These are phyloP conservation scores for Tieghemiomyces parasiticus DNA, from an alignment of 192 early-diverging fungal genomes.

Conservation along the genomic window DNA sequence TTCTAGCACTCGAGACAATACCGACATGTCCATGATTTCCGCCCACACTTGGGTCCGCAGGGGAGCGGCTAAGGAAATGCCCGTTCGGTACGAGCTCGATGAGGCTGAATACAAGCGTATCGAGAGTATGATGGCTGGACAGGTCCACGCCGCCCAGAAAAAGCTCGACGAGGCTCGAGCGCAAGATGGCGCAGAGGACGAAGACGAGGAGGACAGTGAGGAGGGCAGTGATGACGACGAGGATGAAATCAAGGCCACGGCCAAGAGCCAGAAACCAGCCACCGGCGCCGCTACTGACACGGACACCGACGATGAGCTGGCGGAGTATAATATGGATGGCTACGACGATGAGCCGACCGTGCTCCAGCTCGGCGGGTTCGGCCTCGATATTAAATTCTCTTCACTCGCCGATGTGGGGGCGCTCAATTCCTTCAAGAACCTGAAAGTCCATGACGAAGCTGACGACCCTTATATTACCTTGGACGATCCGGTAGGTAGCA, in stretches of 20 bases:
- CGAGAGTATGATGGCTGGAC: constrained; percentile 42
- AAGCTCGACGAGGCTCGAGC: constrained; percentile 26
- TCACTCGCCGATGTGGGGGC: constrained; percentile 28
- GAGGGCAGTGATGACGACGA: constrained; percentile 25
- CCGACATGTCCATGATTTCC: constrained; percentile 91
- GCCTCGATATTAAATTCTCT: too few relatives aligned
- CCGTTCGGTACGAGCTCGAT: constrained; percentile 65
- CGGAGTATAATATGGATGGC: constrained; percentile 81
- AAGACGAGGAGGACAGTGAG: constrained; percentile 16
- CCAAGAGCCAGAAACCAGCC: constrained; percentile 10
- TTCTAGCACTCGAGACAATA: too few relatives aligned
- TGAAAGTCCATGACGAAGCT: constrained; percentile 8
- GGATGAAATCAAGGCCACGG: constrained; percentile 16
- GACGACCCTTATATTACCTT: too few relatives aligned
- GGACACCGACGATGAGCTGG: constrained; percentile 42
- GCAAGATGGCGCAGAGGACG: background rate
- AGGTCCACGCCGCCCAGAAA: constrained; percentile 40
- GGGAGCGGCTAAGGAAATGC: constrained; percentile 73
- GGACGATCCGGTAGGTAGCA: too few relatives aligned
- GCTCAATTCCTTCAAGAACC: background rate
- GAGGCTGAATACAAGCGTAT: constrained; percentile 83
- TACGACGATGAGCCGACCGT: constrained; percentile 86
- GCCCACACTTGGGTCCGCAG: constrained; percentile 84
- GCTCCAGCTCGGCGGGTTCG: too few relatives aligned
- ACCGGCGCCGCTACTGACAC: constrained; percentile 16